These are phyloP conservation scores for Tylopilus balloui DNA, from an alignment of 768 basidiomycete species.

Conservation along the genomic window DNA sequence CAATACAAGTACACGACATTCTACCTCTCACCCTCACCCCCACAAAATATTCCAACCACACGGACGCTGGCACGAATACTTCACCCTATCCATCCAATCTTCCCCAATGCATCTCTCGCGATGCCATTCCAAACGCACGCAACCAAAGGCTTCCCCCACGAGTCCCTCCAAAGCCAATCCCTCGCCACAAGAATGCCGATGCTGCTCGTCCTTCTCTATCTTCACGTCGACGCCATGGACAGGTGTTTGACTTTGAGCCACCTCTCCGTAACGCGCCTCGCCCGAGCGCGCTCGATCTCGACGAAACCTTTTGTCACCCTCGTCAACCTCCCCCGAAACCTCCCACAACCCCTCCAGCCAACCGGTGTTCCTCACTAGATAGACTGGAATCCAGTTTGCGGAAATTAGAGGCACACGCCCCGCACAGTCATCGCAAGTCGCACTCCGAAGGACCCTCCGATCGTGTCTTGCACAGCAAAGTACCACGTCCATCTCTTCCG, in stretches of 20 bases:
- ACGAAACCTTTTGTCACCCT: slow-evolving; percentile 13
- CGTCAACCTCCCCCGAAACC: slow-evolving; percentile 24
- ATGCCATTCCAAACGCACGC: not conserved
- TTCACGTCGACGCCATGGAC: slow-evolving; percentile 24
- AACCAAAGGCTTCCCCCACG: not conserved
- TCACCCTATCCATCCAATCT: not conserved
- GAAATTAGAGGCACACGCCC: slow-evolving; percentile 31
- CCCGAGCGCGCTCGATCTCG: slow-evolving; percentile 1
- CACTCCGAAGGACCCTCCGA: slow-evolving; percentile 11
- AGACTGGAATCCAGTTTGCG: slow-evolving; percentile 33
- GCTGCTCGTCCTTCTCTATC: slow-evolving; percentile 5
- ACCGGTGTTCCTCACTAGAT: slow-evolving; percentile 30
- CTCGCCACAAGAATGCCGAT: slow-evolving; percentile 8
- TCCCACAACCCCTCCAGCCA: not conserved
- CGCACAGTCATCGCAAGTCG: slow-evolving; percentile 23
- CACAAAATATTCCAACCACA: slow-evolving; percentile 17
- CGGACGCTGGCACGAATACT: not conserved
- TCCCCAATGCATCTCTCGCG: not conserved
- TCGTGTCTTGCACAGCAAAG: not conserved
- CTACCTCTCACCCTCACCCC: slow-evolving; percentile 18
- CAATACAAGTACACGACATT: slow-evolving; percentile 9
- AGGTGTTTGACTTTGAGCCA: slow-evolving; percentile 20
- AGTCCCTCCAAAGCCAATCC: not conserved
- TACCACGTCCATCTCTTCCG: slow-evolving; percentile 22
- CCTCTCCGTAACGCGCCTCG: not conserved